phyloP scores from a whole-genome alignment of 2,329 filamentous ascomycete genomes.

The Pseudogymnoascus sp. region DNA sequence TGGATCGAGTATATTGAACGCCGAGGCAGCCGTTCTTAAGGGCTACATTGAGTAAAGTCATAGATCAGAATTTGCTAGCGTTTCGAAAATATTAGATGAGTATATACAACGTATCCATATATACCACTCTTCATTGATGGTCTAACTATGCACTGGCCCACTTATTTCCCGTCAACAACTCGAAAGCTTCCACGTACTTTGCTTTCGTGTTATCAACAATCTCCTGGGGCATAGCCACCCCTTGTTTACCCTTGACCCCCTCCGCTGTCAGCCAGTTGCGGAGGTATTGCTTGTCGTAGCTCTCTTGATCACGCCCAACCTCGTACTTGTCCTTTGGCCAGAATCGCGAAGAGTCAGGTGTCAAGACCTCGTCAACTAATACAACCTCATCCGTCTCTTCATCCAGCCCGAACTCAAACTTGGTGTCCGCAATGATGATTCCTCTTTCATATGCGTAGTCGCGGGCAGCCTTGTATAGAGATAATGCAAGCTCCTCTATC shows the following conservation, averaged over 20 bases:
- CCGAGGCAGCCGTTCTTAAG: slow-evolving; percentile 84
- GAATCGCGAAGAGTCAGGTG: slow-evolving; percentile 76
- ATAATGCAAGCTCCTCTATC: slow-evolving; percentile 50
- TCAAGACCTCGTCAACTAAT: slow-evolving; percentile 65
- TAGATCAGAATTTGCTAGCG: neutral
- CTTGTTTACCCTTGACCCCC: slow-evolving; percentile 67
- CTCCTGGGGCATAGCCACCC: slow-evolving; percentile 63
- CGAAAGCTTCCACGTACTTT: slow-evolving; percentile 70
- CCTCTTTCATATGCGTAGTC: slow-evolving; percentile 48
- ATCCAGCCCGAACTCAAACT: slow-evolving; percentile 64
- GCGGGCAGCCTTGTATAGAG: slow-evolving; percentile 49
- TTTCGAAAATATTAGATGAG: neutral
- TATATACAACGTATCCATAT: neutral
- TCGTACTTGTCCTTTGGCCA: slow-evolving; percentile 70
- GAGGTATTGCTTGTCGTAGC: slow-evolving; percentile 82
- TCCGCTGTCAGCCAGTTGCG: slow-evolving; percentile 71
- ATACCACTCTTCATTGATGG: neutral
- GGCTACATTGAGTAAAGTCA: slow-evolving; percentile 49
- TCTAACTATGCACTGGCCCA: slow-evolving; percentile 28
- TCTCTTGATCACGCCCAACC: slow-evolving; percentile 66
- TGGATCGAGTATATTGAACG: slow-evolving; percentile 92
- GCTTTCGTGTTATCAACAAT: slow-evolving; percentile 58
- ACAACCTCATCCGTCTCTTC: slow-evolving; percentile 51
- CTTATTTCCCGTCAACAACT: slow-evolving; percentile 53
- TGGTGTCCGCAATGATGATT: slow-evolving; percentile 67